phyloP scores from a whole-genome alignment of 2,329 filamentous ascomycete species.

The Alternaria triticina region DNA sequence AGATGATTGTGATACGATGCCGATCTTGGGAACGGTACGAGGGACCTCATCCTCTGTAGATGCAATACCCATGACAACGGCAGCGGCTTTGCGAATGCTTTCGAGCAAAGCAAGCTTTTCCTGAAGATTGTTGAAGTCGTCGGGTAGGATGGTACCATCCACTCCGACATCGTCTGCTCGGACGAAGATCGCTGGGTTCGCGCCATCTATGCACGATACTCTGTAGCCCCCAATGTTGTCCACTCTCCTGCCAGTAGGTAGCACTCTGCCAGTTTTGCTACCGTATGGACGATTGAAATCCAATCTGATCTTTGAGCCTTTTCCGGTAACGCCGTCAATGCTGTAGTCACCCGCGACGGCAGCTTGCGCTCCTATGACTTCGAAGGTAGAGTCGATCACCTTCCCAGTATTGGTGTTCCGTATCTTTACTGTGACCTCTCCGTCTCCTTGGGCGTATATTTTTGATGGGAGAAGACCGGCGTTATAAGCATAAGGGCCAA shows the following conservation, averaged over 20 bases:
- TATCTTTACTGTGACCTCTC: slow-evolving; percentile 61
- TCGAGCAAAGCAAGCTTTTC: slow-evolving; percentile 61
- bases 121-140: slow-evolving; percentile 60
- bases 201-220: slow-evolving; percentile 67
- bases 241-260: slow-evolving; percentile 64
- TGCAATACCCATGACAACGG: slow-evolving; percentile 67
- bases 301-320: slow-evolving; percentile 63
- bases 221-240: slow-evolving; percentile 59
- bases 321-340: slow-evolving; percentile 70
- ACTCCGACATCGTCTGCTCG: slow-evolving; percentile 60
- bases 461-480: slow-evolving; percentile 54
- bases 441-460: slow-evolving; percentile 35
- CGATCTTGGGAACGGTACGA: slow-evolving; percentile 69
- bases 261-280: slow-evolving; percentile 66
- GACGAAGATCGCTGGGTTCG: slow-evolving; percentile 70
- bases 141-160: slow-evolving; percentile 59
- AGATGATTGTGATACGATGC: slow-evolving; percentile 57
- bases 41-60: slow-evolving; percentile 53
- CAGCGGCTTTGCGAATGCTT: slow-evolving; percentile 63
- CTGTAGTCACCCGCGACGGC: slow-evolving; percentile 61
- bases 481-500: slow-evolving; percentile 69
- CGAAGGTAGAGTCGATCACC: slow-evolving; percentile 65
- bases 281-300: slow-evolving; percentile 69
- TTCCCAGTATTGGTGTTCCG: slow-evolving; percentile 76
- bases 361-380: slow-evolving; percentile 57